Percentiles rank a stretch among this genome's conserved stretches.
phyloP scores from a whole-genome alignment of 2,329 filamentous ascomycete genomes.

The Lasiodiplodia hormozganensis region DNA sequence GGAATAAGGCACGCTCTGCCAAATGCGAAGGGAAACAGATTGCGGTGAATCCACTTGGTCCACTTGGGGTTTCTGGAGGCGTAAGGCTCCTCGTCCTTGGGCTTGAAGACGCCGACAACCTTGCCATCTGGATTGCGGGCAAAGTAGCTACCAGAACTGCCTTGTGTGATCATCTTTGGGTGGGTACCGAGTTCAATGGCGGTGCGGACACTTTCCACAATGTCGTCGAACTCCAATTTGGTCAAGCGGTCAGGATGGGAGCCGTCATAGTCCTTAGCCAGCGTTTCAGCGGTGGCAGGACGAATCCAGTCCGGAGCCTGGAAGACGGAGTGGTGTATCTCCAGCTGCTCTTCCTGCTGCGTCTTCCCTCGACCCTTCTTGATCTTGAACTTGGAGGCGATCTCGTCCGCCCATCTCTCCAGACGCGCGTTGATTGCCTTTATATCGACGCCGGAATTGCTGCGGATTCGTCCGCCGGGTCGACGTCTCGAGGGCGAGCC shows the following conservation, averaged over 20 bases:
- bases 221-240: slow-evolving; percentile 81
- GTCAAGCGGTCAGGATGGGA: slow-evolving; percentile 72
- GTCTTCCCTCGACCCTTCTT: slow-evolving; percentile 75
- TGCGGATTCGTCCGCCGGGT: slow-evolving; percentile 60
- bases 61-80: slow-evolving; percentile 97
- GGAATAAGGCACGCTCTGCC: slow-evolving; percentile 94
- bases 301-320: slow-evolving; percentile 88
- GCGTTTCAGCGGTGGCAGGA: slow-evolving; percentile 76
- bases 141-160: slow-evolving; percentile 98
- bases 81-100: slow-evolving; percentile 98
- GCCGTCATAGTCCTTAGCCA: slow-evolving; percentile 64
- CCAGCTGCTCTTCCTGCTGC: slow-evolving; percentile 81
- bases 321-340: slow-evolving; percentile 98
- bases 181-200: slow-evolving; percentile 92
- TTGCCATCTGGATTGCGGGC: slow-evolving; percentile 89
- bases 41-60: slow-evolving; percentile 99
- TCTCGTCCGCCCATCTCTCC: slow-evolving; percentile 97
- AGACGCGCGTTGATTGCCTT: slow-evolving; percentile 97
- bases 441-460: slow-evolving; percentile 92
- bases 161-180: slow-evolving; percentile 94
- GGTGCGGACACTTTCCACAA: slow-evolving; percentile 86
- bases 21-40: slow-evolving; percentile 96
- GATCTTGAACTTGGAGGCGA: slow-evolving; percentile 95
- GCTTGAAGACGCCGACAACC: slow-evolving; percentile 97
- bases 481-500: slow-evolving; percentile 43